Evolutionary conservation across 1,284 basidiomycete genomes (phyloP).

Genomic region (Cutaneotrichosporon cyanovorans): DNA sequence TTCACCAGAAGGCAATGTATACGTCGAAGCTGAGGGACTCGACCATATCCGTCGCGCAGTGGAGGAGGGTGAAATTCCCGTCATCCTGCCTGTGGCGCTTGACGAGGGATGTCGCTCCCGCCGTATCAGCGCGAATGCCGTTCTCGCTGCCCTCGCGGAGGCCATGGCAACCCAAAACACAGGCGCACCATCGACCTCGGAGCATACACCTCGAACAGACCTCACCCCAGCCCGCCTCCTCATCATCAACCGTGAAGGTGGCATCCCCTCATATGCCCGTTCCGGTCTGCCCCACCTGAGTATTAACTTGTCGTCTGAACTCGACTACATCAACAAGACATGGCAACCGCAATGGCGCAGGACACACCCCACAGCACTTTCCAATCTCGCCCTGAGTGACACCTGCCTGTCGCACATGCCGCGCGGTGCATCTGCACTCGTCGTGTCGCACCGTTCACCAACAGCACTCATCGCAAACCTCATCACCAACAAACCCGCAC

Average conservation of each 20-base stretch:
- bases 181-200: background rate
- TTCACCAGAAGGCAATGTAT: conserved; percentile 29
- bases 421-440: conserved; percentile 79
- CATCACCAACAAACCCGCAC: conserved; percentile 96
- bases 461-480: conserved; percentile 93
- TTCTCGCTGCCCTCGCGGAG: conserved; percentile 76
- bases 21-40: conserved; percentile 60
- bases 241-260: conserved; percentile 96
- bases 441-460: conserved; percentile 95
- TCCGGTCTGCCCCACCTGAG: conserved; percentile 89
- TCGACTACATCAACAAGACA: conserved; percentile 73
- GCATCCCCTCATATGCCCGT: conserved; percentile 94
- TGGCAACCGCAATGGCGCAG: conserved; percentile 71
- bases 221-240: conserved; percentile 87
- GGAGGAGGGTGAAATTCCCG: conserved; percentile 87
- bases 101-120: conserved; percentile 82
- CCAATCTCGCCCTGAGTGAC: conserved; percentile 78
- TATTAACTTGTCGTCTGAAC: conserved; percentile 89
- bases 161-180: conserved; percentile 59
- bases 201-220: conserved; percentile 46
- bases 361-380: conserved; percentile 76
- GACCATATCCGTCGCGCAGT: conserved; percentile 79
- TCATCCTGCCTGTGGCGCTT: conserved; percentile 87
- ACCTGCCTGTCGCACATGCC: conserved; percentile 92
- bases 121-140: conserved; percentile 81